phyloP scores from a whole-genome alignment of 108 stramenopile genomes.

The Nitzschia sp. region DNA sequence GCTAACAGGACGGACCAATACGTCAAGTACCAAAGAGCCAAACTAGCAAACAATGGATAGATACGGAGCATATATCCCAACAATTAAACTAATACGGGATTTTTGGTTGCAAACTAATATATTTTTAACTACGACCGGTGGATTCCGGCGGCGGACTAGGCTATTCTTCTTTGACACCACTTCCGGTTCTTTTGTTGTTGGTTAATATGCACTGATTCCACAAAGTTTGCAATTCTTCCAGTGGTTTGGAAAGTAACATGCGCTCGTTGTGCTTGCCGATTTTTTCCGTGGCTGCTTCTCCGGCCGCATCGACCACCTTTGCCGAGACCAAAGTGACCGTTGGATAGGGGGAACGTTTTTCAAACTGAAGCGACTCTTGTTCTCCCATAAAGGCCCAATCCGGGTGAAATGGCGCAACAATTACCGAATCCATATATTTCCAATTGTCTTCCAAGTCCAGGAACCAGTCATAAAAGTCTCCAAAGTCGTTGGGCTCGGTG shows the following conservation, averaged over 20 bases:
- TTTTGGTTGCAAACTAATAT: too few species aligned
- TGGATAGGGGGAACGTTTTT: slow-evolving; percentile 74
- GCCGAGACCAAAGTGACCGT: slow-evolving; percentile 70
- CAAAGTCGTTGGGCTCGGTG: slow-evolving; percentile 36
- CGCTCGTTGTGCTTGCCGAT: slow-evolving; percentile 64
- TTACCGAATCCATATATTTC: slow-evolving; percentile 48
- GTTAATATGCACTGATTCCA: slow-evolving; percentile 27
- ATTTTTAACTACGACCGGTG: too few species aligned
- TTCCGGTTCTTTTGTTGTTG: too few species aligned
- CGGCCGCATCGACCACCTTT: slow-evolving; percentile 56
- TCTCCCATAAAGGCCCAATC: slow-evolving; percentile 52
- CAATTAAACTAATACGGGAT: too few species aligned
- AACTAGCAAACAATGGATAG: too few species aligned
- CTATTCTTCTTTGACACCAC: too few species aligned
- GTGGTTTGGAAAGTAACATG: slow-evolving; percentile 39
- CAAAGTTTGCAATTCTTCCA: slow-evolving; percentile 36
- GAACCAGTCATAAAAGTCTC: slow-evolving; percentile 64
- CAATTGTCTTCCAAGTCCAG: slow-evolving; percentile 62
- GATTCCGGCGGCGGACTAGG: too few species aligned
- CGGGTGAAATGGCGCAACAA: slow-evolving; percentile 80
- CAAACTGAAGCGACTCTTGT: slow-evolving; percentile 26
- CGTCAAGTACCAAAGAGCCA: too few species aligned
- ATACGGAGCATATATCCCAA: too few species aligned
- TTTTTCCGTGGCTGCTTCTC: slow-evolving; percentile 48
- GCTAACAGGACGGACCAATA: too few species aligned